phyloP scores from a whole-genome alignment of 768 basidiomycete species.

The Leccinum ochraceum region DNA sequence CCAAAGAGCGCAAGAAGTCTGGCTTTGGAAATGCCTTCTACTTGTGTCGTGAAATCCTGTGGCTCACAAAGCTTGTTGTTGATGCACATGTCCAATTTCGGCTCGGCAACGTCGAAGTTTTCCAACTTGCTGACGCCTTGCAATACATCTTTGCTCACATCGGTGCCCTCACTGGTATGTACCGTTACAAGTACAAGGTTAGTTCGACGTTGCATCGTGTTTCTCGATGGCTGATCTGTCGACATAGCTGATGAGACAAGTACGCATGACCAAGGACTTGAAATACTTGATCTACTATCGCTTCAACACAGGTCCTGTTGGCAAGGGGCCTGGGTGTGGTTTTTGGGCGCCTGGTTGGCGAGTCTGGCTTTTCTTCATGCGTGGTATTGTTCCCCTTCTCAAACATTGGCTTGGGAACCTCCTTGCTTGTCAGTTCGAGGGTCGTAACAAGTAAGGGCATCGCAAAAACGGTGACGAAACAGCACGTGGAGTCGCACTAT shows the following conservation, averaged over 20 bases:
- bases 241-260: constrained; percentile 92
- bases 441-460: constrained; percentile 95
- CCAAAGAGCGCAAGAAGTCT: constrained; percentile 99
- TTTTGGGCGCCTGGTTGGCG: constrained; percentile 99
- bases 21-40: constrained; percentile 99
- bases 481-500: constrained; percentile 98
- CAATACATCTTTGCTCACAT: constrained; percentile 99
- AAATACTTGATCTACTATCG: constrained; percentile 98
- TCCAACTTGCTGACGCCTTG: constrained; percentile 97
- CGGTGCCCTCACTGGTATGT: constrained; percentile 99
- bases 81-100: constrained; percentile 99
- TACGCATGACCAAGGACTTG: constrained; percentile 98
- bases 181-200: constrained; percentile 99
- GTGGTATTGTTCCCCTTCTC: constrained; percentile 95
- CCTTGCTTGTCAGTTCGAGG: constrained; percentile 97
- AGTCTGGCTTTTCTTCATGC: constrained; percentile 99
- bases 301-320: constrained; percentile 99
- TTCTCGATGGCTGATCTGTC: constrained; percentile 4
- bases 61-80: constrained; percentile 97
- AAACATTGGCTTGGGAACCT: constrained; percentile 98
- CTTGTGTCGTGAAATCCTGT: constrained; percentile 95
- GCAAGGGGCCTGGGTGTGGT: constrained; percentile 97
- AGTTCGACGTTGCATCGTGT: constrained; percentile 14
- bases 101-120: constrained; percentile 97
- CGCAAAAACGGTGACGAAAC: constrained; percentile 98